Evolutionary conservation across 2,329 filamentous ascomycete species (phyloP), one percentile per base, ranked within the genome.

Genomic region (Beauveria sp.): DNA sequence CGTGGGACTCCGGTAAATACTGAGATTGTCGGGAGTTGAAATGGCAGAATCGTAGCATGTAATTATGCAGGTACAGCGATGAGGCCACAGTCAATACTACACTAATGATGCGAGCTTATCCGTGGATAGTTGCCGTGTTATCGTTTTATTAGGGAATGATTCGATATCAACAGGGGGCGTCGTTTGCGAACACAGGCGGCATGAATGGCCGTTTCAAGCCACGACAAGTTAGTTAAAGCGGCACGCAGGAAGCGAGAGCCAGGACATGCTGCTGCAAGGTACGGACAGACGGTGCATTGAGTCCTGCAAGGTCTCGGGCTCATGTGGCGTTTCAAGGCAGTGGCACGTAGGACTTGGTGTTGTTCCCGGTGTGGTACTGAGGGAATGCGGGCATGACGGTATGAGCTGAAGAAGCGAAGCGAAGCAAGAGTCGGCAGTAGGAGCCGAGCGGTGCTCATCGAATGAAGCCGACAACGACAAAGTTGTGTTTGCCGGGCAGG

Each of bases 281-380:
- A 58, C 56, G 7, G 24, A 34, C n/a, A 22, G 24, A n/a, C 30
- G 34, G n/a, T 30, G n/a, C 55, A 38, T 14, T 16, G 24, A 49
- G 14, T 22, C 8, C 26, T 51, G n/a, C 47, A 53, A 26, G 26
- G 38, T 24, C 26, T 46, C 7, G 40, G 55, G 26, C 57, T 52
- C 26, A 5, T 22, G 54, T 53, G 49, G 57, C 38, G 57, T 51
- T 59, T 58, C 56, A 51, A 49, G 30, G 55, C 45, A 40, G 55
- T 47, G 55, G 30, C 45, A 49, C 20, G 45, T 40, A 26, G 26
- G 9, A 30, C 42, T 18, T 46, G 54, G 28, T 45, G 42, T 20
- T 56, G 42, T 56, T 45, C 42, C 12, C 30, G n/a, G 14, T 28
- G 40, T 8, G 18, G 38, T 16, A n/a, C 34, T 54, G 52, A 24